Evolutionary conservation across 306 rosid genomes (phyloP), one percentile per base, ranked within the genome.

Genomic region (Trichosanthes cucumerina): DNA sequence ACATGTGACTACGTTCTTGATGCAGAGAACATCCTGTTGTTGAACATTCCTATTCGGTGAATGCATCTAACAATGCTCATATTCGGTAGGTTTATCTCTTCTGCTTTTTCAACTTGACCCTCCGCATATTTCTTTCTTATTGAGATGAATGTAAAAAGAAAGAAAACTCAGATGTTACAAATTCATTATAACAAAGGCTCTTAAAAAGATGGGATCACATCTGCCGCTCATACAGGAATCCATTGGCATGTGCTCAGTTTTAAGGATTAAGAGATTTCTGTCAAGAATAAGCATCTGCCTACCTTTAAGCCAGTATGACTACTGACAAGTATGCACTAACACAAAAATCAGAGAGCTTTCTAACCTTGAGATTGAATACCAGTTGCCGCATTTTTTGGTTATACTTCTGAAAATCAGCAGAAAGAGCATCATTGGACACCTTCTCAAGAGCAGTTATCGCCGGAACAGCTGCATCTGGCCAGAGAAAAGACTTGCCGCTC

Each of bases 391-490:
- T 38, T 80, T 96, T 96, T 85, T 93, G 97, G 88, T 96, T 96
- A 84, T 93, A 96, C 84, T 93, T 96, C 81, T 59, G 91, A 81
- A 75, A 91, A 82, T 96, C 99, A 12, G 87, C 79, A 64, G 90
- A 70, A 31, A 92, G 82, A 53, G 88, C 79, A 39, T 90, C 98
- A 83, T 89, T 84, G 4, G 96, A 86, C 78, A 93, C 93, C 87
- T 90, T 93, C 86, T 96, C 98, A 10, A 96, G 90, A 78, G 97
- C 85, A 83, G 83, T 84, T 39, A 91, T 80, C 3, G 97, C 96
- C 44, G 86, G 76, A 77, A 96, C 91, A 77, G 92, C 98, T 81
- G 82, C 93, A 83, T 89, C 94, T 7, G 99, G 99, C 98, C 98
- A 96, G 79, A 80, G 79, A 84, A 91, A 92, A 79, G 88, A 60